These are phyloP conservation scores for Turritis glabra DNA, from an alignment of 345 rosid species.

Conservation along the genomic window DNA sequence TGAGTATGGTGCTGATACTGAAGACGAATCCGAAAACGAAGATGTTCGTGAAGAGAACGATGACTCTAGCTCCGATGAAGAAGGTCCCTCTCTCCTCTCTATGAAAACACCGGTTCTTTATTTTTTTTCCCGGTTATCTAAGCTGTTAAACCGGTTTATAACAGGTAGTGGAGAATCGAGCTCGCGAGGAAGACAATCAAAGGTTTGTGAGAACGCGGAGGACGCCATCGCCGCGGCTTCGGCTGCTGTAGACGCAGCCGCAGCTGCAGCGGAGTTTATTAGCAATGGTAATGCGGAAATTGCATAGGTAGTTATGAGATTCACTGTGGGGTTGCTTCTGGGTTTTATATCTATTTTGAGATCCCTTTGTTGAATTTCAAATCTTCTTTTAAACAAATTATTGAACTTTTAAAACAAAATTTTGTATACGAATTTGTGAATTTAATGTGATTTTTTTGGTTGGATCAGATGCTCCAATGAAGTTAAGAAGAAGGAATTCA, in stretches of 20 bases:
- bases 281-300: slow-evolving; percentile 36
- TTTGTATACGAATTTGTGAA: background rate
- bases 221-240: slow-evolving; percentile 40
- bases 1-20: slow-evolving; percentile 84
- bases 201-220: slow-evolving; percentile 32
- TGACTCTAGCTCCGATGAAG: slow-evolving; percentile 54
- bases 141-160: background rate
- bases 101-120: slow-evolving; percentile 14
- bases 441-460: background rate
- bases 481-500: slow-evolving; percentile 38
- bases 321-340: slow-evolving; percentile 24
- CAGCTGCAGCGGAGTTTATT: slow-evolving; percentile 33
- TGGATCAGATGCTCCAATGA: slow-evolving; percentile 33
- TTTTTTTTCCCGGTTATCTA: slow-evolving; percentile 7
- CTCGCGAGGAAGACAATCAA: slow-evolving; percentile 25
- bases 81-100: slow-evolving; percentile 34
- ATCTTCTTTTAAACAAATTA: background rate
- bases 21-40: slow-evolving; percentile 45
- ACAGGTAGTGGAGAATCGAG: slow-evolving; percentile 3
- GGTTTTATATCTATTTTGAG: background rate
- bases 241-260: slow-evolving; percentile 28
- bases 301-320: slow-evolving; percentile 34
- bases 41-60: slow-evolving; percentile 42
- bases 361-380: slow-evolving; percentile 14
- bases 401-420: no score